These are phyloP conservation scores for Tulasnella sp. DNA, from an alignment of 768 basidiomycete species.

Conservation along the genomic window DNA sequence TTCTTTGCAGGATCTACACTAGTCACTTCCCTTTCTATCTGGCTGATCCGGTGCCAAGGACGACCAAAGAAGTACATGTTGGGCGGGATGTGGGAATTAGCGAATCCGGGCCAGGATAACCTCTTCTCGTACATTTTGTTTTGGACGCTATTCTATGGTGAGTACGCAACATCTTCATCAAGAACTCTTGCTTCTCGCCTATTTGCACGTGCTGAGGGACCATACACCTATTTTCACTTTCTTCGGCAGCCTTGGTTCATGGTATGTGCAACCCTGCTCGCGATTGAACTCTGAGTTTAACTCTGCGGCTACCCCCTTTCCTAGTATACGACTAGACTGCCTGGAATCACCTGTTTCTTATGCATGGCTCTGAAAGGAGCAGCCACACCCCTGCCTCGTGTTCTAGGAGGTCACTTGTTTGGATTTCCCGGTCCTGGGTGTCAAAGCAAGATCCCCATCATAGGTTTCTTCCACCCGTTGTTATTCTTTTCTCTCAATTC, in stretches of 20 bases:
- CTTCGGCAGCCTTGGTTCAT: slow-evolving; percentile 35
- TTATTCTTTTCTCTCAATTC: too few species aligned
- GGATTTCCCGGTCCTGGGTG: too few species aligned
- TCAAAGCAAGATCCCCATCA: too few species aligned
- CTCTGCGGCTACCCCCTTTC: too few species aligned
- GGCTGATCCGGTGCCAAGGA: slow-evolving; percentile 58
- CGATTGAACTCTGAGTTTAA: too few species aligned
- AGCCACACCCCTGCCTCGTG: too few species aligned
- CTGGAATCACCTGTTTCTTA: too few species aligned
- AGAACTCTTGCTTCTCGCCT: background rate
- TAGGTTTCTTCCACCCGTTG: too few species aligned
- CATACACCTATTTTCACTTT: background rate
- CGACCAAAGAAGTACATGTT: slow-evolving; percentile 50
- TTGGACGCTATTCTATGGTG: slow-evolving; percentile 91
- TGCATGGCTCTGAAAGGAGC: too few species aligned
- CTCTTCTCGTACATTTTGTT: slow-evolving; percentile 81
- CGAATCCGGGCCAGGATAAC: slow-evolving; percentile 84
- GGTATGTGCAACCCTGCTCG: slow-evolving; percentile 27
- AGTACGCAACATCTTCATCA: slow-evolving; percentile 23
- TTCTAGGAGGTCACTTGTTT: too few species aligned
- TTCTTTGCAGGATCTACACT: slow-evolving; percentile 61
- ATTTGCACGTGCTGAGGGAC: slow-evolving; percentile 8
- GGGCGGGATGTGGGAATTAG: slow-evolving; percentile 53
- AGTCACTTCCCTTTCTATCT: slow-evolving; percentile 53
- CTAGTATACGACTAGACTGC: too few species aligned